Percentiles rank a stretch among this genome's conserved stretches.
Conservation (phyloP, 371 early-diverging fungal genomes). For the Zychaea mexicana region DNA sequence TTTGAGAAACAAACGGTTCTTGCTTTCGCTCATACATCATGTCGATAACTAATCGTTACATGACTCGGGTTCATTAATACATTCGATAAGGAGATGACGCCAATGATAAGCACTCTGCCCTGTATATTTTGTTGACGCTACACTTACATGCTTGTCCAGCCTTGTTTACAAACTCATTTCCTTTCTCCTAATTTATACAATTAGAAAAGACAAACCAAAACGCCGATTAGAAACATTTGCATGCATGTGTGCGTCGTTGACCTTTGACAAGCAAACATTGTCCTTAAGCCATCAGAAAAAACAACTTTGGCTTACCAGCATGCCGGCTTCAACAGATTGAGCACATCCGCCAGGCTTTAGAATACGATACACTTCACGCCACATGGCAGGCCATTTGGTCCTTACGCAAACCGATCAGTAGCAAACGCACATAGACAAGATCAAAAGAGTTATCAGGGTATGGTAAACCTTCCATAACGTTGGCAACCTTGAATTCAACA, state of each 20-base stretch:
- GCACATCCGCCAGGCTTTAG: slow-evolving; percentile 61
- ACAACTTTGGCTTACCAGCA: slow-evolving; percentile 6
- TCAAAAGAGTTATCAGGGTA: slow-evolving; percentile 62
- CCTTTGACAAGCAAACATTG: too few relatives aligned
- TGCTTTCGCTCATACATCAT: slow-evolving; percentile 12
- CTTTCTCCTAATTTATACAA: slow-evolving; percentile 19
- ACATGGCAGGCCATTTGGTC: slow-evolving; percentile 52
- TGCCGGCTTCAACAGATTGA: slow-evolving; percentile 52
- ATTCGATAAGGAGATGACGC: neutral
- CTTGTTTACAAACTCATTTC: slow-evolving; percentile 26
- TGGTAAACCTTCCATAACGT: slow-evolving; percentile 52
- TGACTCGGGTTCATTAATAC: neutral
- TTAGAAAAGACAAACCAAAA: too few relatives aligned
- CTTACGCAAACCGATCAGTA: slow-evolving; percentile 46
- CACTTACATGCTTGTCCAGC: slow-evolving; percentile 32
- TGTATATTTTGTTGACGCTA: neutral
- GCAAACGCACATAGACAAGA: slow-evolving; percentile 54
- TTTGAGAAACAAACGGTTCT: slow-evolving; percentile 23
- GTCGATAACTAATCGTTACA: slow-evolving; percentile 12
- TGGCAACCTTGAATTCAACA: slow-evolving; percentile 41
- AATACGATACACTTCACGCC: slow-evolving; percentile 50
- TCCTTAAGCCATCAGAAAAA: too few relatives aligned
- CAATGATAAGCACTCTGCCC: too few relatives aligned
- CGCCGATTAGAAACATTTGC: too few relatives aligned
- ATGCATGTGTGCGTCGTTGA: too few relatives aligned